Base-by-base conservation (phyloP, 2,329 filamentous ascomycete species). In the Stemphylium vesicarium region DNA sequence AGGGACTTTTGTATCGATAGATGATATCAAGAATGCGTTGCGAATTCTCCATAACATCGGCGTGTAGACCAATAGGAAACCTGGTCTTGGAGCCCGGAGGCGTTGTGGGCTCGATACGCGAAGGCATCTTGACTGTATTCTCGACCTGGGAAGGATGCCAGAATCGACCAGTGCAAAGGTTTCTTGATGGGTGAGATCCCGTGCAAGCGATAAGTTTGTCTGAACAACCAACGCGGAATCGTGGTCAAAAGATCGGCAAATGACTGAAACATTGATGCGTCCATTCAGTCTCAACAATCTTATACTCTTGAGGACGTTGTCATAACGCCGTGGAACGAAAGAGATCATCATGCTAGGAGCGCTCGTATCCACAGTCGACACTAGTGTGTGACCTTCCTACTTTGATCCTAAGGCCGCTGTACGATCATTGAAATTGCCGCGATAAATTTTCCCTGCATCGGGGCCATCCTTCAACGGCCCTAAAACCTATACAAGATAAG, bases 11-110 rank as follows among this genome's bases (percentile, higher is more conserved):
- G 42, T 62, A 62, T 11, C 53, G 46, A 32, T 57, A 32, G 38
- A 60, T 60, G 11, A 57, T 45, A 31, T 57, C 48, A 15, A 62
- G 51, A 11, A 62, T 56, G 4, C 22, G 46, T 26, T 60, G 51
- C 2, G 59, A 56, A 31, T 22, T 45, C 31, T 45, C 42, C 31
- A 45, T 45, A 20, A 15, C 42, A 24, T 36, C 42, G 8, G 31
- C 31, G 31, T 45, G 42, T 3, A 45, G 42, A 22, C 24, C 24
- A 8, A 22, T 41, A 31, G 12, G 24, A 24, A 31, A 41, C 7
- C 20, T 41, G 39, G 10, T 24, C 9, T 41, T 31, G n/a, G 20
- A 13, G 6, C 7, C 31, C 51, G 42, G 32, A 44, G 38, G 15
- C 4, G 15, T 41, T 13, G 16, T 42, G 15, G 43, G 33, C 7